Conservation (phyloP, 805 yeast species). For the Wickerhamomyces hampshirensis region DNA sequence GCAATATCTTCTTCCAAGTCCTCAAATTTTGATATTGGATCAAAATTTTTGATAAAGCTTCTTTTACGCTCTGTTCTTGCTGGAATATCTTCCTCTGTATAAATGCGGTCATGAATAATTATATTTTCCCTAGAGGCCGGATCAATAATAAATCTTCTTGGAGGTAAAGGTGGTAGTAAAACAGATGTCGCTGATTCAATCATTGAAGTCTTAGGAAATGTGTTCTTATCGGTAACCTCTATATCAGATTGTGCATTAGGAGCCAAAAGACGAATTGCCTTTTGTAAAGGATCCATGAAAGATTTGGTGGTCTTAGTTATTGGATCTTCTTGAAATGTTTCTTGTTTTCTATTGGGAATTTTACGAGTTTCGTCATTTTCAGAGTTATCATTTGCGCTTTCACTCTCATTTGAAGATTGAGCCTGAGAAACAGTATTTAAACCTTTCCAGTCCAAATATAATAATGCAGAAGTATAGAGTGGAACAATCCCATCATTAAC, state of each 20-base stretch:
- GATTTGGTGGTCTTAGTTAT: constrained; percentile 22
- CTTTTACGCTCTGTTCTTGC: constrained; percentile 10
- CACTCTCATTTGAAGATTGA: not conserved
- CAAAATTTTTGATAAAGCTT: constrained; percentile 26
- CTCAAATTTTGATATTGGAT: constrained; percentile 37
- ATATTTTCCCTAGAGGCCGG: constrained; percentile 54
- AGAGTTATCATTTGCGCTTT: not conserved
- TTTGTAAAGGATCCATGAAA: constrained; percentile 38
- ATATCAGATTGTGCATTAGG: constrained; percentile 22
- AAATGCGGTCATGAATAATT: constrained; percentile 66
- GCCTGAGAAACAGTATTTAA: constrained; percentile 13
- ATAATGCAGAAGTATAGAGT: constrained; percentile 61
- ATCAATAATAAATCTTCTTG: constrained; percentile 53
- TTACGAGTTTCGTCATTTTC: constrained; percentile 8
- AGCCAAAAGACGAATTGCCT: constrained; percentile 40
- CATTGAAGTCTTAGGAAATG: constrained; percentile 61
- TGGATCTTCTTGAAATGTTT: constrained; percentile 12
- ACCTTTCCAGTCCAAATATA: constrained; percentile 53
- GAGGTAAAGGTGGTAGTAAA: constrained; percentile 67
- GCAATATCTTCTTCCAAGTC: constrained; percentile 64
- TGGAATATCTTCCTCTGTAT: constrained; percentile 48
- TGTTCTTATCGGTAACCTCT: constrained; percentile 7
- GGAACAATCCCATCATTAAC: constrained; percentile 83
- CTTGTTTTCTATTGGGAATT: constrained; percentile 13
- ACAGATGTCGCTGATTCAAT: constrained; percentile 65